Evolutionary conservation across 495 filamentous ascomycete genomes (phyloP), one percentile per base, ranked within the genome.

Genomic region (Daldinia childiae): DNA sequence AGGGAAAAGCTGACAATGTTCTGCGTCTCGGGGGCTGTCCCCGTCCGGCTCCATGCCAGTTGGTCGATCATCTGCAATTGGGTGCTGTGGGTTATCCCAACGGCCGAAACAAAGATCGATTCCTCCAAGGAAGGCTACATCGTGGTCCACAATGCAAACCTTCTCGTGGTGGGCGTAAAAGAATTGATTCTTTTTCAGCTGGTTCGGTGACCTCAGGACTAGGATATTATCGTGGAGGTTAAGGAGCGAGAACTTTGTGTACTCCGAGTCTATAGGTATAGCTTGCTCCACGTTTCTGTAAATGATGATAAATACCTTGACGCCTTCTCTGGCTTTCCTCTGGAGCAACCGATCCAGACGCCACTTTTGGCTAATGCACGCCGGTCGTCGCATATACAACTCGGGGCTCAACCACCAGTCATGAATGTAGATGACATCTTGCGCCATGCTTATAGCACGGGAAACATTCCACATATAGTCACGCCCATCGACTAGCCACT

Each of bases 381-480:
- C 93, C 39, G 95, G 95, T 36, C 95, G 87, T 43, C 95, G 89
- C 90, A 99, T 91, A 80, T 99, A 99, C 27, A 99, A 80, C 79
- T 99, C 95, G 5, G 95, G 95, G 72, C 92, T 97, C 61, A 99
- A 77, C 95, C 95, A 99, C 95, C 95, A 99, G 78, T 98, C 95
- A 78, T 99, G 95, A 58, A 99, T 99, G 79, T 98, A 98, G 66
- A 99, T 93, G 39, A 99, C 95, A 83, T 99, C 96, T 76, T 93
- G 93, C 11, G 95, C 95, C 89, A 97, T 97, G 78, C 91, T 97
- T 78, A 99, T 98, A 2, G 95, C 95, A 58, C 95, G 88, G 6
- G 93, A 97, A 6, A 98, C 94, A 73, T 97, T 94, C 95, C 95
- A 99, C 95, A 98, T 98, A 80, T 98, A 95, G 75, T 99, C 95